A percentile compares a stretch with the other conserved stretches of the same genome.
These are phyloP conservation scores for Cystobasidium ongulense DNA, from an alignment of 768 basidiomycete genomes.

Conservation along the genomic window DNA sequence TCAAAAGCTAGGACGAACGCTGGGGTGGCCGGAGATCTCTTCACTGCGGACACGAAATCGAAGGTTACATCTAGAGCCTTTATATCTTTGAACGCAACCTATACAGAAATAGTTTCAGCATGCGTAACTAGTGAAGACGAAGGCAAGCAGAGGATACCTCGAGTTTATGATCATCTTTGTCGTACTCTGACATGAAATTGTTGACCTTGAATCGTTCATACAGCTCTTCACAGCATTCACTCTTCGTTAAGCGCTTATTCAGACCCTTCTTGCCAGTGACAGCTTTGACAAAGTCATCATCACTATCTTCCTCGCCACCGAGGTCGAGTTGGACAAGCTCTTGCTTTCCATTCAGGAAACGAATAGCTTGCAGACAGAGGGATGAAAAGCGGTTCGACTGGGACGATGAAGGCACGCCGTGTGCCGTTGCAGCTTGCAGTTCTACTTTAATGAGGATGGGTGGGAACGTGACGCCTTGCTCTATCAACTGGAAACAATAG, in stretches of 20 bases:
- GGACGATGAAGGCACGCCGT: not conserved
- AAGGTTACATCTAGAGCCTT: not conserved
- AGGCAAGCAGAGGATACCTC: not conserved
- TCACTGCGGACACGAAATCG: not conserved
- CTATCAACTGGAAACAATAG: not conserved
- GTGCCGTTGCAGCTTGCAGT: not conserved
- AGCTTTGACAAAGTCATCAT: not conserved
- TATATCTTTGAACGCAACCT: not conserved
- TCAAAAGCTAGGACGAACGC: constrained; percentile 21
- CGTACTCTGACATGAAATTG: not conserved
- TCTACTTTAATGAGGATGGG: constrained; percentile 7
- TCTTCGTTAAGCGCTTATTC: not conserved
- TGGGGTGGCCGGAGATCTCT: not conserved
- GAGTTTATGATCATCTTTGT: not conserved
- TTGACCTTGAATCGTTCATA: not conserved
- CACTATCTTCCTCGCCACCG: constrained; percentile 2
- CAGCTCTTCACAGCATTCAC: constrained; percentile 1
- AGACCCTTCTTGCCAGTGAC: constrained; percentile 3
- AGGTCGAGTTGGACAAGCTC: not conserved
- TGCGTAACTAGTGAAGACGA: not conserved
- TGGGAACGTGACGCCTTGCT: constrained; percentile 1
- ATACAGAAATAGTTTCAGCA: not conserved
- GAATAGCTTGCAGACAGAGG: not conserved
- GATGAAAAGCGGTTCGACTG: not conserved
- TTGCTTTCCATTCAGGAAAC: constrained; percentile 21